Evolutionary conservation across 257 asterid species (phyloP), one percentile per base, ranked within the genome.

Genomic region (Rehmannia glutinosa): DNA sequence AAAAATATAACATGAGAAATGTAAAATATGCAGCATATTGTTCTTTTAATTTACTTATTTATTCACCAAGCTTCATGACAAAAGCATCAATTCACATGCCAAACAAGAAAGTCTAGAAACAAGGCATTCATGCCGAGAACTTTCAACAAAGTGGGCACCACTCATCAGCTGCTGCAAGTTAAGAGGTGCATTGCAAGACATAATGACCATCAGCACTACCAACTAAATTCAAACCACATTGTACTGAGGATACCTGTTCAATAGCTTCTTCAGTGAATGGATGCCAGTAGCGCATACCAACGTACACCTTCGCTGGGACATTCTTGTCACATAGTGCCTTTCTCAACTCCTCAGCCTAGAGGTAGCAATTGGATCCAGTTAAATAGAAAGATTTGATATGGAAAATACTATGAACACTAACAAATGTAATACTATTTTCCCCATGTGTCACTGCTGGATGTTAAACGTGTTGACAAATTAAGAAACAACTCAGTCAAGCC

Each of bases 271-370:
- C 97, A 19, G 97, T 94, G 80, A 91, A 94, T 62, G 99, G 99
- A 81, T 94, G 99, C 99, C 97, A 94, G 81, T 94, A 91, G 50
- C 96, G 96, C 99, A 94, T 94, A 28, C 97, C 99, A 53, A 91
- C 97, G 61, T 91, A 94, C 75, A 94, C 97, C 72, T 88, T 87
- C 59, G 96, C 99, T 4, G 96, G 97, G 56, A 91, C 86, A 72
- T 87, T 75, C 83, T 91, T 91, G 57, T 53, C 82, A 19, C 47
- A 79, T 15, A 94, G 89, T 42, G 97, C 89, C 71, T 90, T 90
- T 65, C 87, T 83, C 80, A 94, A 78, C 67, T 87, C 97, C 80
- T 84, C 96, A 70, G 99, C 99, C 99, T 94, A 77, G 53, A 72
- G 23, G 70, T 50, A 63, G 45, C 47, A 76, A 78, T 70, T 50